phyloP scores from a whole-genome alignment of 371 early-diverging fungal species.

The Rhizopus delemar region DNA sequence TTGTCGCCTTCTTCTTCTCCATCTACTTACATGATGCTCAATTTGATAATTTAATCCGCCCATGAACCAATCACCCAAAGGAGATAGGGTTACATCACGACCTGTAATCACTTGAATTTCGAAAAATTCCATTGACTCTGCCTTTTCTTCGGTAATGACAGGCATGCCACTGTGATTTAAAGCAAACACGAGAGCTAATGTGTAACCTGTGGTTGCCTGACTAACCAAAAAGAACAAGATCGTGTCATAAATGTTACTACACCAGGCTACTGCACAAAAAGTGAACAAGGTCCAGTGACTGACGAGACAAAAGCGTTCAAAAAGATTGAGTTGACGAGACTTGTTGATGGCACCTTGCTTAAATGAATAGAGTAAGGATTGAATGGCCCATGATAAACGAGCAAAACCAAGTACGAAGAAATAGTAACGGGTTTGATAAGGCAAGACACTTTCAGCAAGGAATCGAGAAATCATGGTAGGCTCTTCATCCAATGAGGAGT shows the following conservation, averaged over 20 bases:
- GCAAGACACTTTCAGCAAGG: conserved; percentile 59
- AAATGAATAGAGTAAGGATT: conserved; percentile 65
- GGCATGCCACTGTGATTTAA: conserved; percentile 92
- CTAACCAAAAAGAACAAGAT: conserved; percentile 68
- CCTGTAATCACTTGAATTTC: conserved; percentile 80
- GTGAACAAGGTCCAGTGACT: conserved; percentile 76
- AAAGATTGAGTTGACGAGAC: conserved; percentile 47
- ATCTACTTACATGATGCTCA: conserved; percentile 66
- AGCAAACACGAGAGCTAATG: conserved; percentile 79
- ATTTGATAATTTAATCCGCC: conserved; percentile 88
- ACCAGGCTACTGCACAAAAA: conserved; percentile 56
- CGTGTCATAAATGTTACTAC: conserved; percentile 54
- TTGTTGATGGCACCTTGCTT: conserved; percentile 58
- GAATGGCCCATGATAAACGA: conserved; percentile 75
- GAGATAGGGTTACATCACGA: conserved; percentile 69
- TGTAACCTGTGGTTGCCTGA: conserved; percentile 76
- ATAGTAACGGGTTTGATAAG: conserved; percentile 77
- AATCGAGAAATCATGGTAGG: conserved; percentile 58
- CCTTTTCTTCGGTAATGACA: conserved; percentile 71
- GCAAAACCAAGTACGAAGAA: conserved; percentile 84
- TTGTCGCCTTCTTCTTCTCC: not conserved
- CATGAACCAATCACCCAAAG: conserved; percentile 79
- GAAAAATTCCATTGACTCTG: conserved; percentile 74
- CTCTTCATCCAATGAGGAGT: conserved; percentile 56
- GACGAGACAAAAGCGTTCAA: conserved; percentile 62